A percentile compares a stretch with the other conserved stretches of the same genome.
These are phyloP conservation scores for Clonostachys rosea DNA, from an alignment of 2,329 filamentous ascomycete genomes.

Conservation along the genomic window DNA sequence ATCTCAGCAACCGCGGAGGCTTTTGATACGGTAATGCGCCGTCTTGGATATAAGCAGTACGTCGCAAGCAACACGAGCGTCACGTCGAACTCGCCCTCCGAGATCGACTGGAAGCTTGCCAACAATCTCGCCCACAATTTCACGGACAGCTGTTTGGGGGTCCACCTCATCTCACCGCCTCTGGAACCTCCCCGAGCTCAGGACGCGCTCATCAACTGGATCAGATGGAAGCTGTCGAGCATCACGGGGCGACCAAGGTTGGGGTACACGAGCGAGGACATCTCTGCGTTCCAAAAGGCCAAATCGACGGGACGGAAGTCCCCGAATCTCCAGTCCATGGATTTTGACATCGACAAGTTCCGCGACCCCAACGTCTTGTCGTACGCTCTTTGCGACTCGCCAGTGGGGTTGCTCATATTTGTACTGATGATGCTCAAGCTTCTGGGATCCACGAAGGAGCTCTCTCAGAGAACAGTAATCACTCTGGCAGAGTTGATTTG, in stretches of 20 bases:
- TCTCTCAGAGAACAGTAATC: constrained; percentile 49
- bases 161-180: constrained; percentile 56
- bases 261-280: constrained; percentile 51
- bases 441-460: constrained; percentile 29
- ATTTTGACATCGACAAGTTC: constrained; percentile 15
- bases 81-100: constrained; percentile 34
- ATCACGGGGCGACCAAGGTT: constrained; percentile 42
- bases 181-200: constrained; percentile 41
- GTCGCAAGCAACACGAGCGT: constrained; percentile 50
- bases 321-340: constrained; percentile 8
- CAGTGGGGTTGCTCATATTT: constrained; percentile 51
- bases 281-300: constrained; percentile 30
- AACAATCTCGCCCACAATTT: constrained; percentile 42
- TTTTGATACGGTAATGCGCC: constrained; percentile 54
- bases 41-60: constrained; percentile 54
- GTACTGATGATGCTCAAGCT: constrained; percentile 41
- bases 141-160: constrained; percentile 47
- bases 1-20: constrained; percentile 48
- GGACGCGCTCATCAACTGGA: constrained; percentile 39
- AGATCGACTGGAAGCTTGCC: constrained; percentile 47
- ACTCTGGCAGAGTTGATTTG: constrained; percentile 59
- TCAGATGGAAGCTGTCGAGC: constrained; percentile 51
- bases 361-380: constrained; percentile 49
- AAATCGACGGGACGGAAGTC: background rate
- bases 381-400: constrained; percentile 59